Evolutionary conservation across 169 alveolate genomes (phyloP), one percentile per base, ranked within the genome.

Genomic region (Amoebophrya sp.): DNA sequence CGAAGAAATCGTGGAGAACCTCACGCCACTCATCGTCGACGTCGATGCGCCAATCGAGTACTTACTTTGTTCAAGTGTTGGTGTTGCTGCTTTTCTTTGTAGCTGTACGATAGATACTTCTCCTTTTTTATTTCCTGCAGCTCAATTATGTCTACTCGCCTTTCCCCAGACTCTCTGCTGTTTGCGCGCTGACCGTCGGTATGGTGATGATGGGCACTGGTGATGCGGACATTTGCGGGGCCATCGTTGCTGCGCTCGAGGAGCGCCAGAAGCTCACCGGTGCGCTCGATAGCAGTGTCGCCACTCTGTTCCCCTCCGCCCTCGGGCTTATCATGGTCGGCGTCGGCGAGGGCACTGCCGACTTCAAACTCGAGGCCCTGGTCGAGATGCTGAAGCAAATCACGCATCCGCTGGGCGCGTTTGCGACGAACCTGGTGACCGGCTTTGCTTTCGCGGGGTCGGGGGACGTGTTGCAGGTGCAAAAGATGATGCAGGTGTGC

Each of bases 401-500:
- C 34, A 58, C 29, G 26, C 95, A 93, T 39, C 95, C 94, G 26
- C 92, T 94, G 31, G 94, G 96, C 1, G 93, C 93, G 90, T 95
- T 95, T 91, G 95, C 97, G 48, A 94, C 92, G n/a, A 92, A 96
- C 20, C 93, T 96, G 90, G 96, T 97, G n/a, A 98, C 96, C 89
- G 97, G 98, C 20, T 97, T 97, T 92, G 99, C 99, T 41, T 98
- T 95, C 95, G 99, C 99, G 26, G 99, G 99, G 48, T 96, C 99
- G 78, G 99, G 99, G 26, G 99, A 99, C 91, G 99, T 99, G 0
- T 94, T 98, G 40, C 96, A 98, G 93, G 98, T 98, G 29, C 99
- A 98, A 91, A 96, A 97, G 90, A 93, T 98, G 97, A 96, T 98
- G 58, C 98, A 98, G 90, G 93, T 95, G 41, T 95, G 97, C 67